Conservation (phyloP, 352 stramenopile genomes). For the Phytophthora uliginosa region DNA sequence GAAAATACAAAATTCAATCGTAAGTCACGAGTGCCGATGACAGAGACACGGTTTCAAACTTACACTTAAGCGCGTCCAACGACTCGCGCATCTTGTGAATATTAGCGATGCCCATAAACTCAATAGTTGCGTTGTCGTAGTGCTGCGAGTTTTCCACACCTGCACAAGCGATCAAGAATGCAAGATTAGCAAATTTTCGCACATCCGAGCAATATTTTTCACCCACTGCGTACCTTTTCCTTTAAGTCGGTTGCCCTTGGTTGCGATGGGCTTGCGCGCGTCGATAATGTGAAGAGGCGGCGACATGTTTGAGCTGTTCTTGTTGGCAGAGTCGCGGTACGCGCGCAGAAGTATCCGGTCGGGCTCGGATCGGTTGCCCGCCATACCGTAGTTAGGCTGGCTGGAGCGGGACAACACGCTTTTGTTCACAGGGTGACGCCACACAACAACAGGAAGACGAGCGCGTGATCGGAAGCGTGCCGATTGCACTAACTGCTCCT, state of each 20-base stretch:
- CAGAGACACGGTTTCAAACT: constrained; percentile 18
- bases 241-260: constrained; percentile 85
- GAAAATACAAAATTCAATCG: constrained; percentile 8
- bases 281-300: constrained; percentile 90
- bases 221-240: constrained; percentile 66
- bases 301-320: constrained; percentile 74
- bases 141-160: constrained; percentile 97
- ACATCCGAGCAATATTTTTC: not conserved
- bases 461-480: constrained; percentile 94
- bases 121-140: constrained; percentile 96
- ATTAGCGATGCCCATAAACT: constrained; percentile 99
- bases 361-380: constrained; percentile 92
- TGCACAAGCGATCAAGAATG: constrained; percentile 29
- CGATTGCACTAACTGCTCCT: constrained; percentile 92
- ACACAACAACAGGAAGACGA: constrained; percentile 95
- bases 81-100: constrained; percentile 99
- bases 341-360: constrained; percentile 93
- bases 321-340: constrained; percentile 89
- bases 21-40: constrained; percentile 1
- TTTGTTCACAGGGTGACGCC: constrained; percentile 93
- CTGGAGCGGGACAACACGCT: constrained; percentile 95
- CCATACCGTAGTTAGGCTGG: constrained; percentile 98
- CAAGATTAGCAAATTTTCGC: constrained; percentile 3
- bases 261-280: constrained; percentile 82
- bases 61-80: constrained; percentile 88